These are phyloP conservation scores for Cadophora malorum DNA, from an alignment of 2,329 filamentous ascomycete genomes.

Conservation along the genomic window DNA sequence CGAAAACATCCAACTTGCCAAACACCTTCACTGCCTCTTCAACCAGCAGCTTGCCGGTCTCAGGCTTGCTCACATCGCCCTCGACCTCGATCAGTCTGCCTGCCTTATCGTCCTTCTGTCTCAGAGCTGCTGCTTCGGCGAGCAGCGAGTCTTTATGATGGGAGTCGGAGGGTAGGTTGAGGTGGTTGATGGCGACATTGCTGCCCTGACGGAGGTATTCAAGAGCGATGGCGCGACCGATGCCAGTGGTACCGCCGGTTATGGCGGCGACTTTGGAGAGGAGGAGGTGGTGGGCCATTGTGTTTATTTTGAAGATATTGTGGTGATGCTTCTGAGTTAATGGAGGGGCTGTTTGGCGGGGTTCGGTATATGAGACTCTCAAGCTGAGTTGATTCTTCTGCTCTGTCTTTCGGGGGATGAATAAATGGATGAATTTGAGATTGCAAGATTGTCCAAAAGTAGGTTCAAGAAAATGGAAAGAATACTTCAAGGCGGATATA, in stretches of 20 bases:
- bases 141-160: slow-evolving; percentile 60
- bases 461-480: background rate
- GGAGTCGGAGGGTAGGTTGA: slow-evolving; percentile 62
- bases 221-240: slow-evolving; percentile 83
- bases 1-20: slow-evolving; percentile 75
- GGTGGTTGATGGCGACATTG: slow-evolving; percentile 80
- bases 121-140: slow-evolving; percentile 57
- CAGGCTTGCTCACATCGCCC: slow-evolving; percentile 79
- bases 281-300: slow-evolving; percentile 57
- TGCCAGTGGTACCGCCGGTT: slow-evolving; percentile 85
- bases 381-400: no score
- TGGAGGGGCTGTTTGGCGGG: slow-evolving; percentile 12
- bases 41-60: slow-evolving; percentile 74
- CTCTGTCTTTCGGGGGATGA: no score
- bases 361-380: background rate
- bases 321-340: background rate
- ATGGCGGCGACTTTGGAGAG: slow-evolving; percentile 81
- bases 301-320: background rate
- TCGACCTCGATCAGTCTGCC: slow-evolving; percentile 68
- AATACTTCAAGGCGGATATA: background rate
- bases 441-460: background rate
- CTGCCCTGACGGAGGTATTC: slow-evolving; percentile 80
- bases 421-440: background rate
- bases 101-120: slow-evolving; percentile 50
- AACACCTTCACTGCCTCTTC: slow-evolving; percentile 66